phyloP scores from a whole-genome alignment of 306 rosid species.

The Glycine soja region DNA sequence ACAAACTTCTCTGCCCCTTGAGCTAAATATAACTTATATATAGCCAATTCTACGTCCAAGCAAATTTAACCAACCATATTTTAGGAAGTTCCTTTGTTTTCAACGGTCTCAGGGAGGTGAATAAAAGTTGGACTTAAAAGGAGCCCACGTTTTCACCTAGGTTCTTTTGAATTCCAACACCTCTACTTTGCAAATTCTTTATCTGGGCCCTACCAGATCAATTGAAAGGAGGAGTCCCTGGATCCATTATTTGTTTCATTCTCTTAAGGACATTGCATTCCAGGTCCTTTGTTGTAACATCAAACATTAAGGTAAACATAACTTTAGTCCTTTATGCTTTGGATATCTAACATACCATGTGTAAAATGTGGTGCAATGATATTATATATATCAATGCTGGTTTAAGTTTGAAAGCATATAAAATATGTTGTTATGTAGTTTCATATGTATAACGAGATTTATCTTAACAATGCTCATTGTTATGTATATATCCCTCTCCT shows the following conservation, averaged over 20 bases:
- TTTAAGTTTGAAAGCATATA: no score
- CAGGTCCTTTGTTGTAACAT: conserved; percentile 35
- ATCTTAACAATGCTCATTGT: conserved; percentile 31
- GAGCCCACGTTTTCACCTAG: conserved; percentile 46
- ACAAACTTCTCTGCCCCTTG: conserved; percentile 37
- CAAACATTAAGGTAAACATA: conserved; percentile 42
- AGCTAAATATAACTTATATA: conserved; percentile 49
- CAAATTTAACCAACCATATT: conserved; percentile 50
- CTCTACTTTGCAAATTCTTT: conserved; percentile 28
- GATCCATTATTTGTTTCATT: conserved; percentile 27
- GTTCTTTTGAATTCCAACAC: conserved; percentile 49
- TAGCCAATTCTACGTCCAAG: conserved; percentile 25
- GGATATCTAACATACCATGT: not conserved
- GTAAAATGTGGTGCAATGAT: conserved; percentile 33
- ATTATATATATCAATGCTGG: not conserved
- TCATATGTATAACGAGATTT: not conserved
- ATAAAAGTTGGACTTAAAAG: conserved; percentile 46
- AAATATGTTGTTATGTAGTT: not conserved
- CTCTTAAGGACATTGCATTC: conserved; percentile 22
- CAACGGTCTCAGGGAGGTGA: conserved; percentile 36
- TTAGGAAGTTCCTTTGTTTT: conserved; percentile 46
- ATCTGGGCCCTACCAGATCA: conserved; percentile 33
- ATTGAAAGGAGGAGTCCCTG: conserved; percentile 28
- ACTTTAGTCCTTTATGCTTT: conserved; percentile 14
- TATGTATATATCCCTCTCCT: not conserved